Conservation (phyloP, 495 filamentous ascomycete species). For the Daldinia decipiens region DNA sequence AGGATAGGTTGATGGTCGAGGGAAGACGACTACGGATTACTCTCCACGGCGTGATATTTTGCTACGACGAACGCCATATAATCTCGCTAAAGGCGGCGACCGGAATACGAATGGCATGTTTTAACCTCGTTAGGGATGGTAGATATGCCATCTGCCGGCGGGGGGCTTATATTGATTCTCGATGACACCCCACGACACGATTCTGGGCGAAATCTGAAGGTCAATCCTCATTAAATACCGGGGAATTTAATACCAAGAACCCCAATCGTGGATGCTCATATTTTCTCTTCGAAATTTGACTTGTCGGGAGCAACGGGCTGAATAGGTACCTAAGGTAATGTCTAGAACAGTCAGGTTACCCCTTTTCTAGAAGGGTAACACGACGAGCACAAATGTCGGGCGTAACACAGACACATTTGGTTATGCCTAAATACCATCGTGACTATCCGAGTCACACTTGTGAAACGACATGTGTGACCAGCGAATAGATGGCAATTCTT, state of each 20-base stretch:
- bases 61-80: neutral
- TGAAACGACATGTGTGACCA: slow-evolving; percentile 34
- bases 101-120: slow-evolving; percentile 5
- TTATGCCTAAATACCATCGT: slow-evolving; percentile 36
- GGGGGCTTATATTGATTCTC: slow-evolving; percentile 28
- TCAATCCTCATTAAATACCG: slow-evolving; percentile 14
- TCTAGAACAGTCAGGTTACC: slow-evolving; percentile 8
- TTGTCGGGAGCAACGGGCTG: slow-evolving; percentile 1
- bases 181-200: slow-evolving; percentile 30
- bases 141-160: slow-evolving; percentile 28
- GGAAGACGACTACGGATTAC: neutral
- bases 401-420: slow-evolving; percentile 4
- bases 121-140: slow-evolving; percentile 2
- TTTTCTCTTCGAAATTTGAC: neutral
- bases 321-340: neutral
- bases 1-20: neutral
- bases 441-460: slow-evolving; percentile 27
- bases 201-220: slow-evolving; percentile 1
- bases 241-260: neutral
- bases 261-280: neutral
- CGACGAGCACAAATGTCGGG: neutral
- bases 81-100: slow-evolving; percentile 26
- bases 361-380: slow-evolving; percentile 18
- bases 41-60: slow-evolving; percentile 1
- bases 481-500: slow-evolving; percentile 27